phyloP scores from a whole-genome alignment of 2,329 filamentous ascomycete species.

The Curvularia hawaiiensis region DNA sequence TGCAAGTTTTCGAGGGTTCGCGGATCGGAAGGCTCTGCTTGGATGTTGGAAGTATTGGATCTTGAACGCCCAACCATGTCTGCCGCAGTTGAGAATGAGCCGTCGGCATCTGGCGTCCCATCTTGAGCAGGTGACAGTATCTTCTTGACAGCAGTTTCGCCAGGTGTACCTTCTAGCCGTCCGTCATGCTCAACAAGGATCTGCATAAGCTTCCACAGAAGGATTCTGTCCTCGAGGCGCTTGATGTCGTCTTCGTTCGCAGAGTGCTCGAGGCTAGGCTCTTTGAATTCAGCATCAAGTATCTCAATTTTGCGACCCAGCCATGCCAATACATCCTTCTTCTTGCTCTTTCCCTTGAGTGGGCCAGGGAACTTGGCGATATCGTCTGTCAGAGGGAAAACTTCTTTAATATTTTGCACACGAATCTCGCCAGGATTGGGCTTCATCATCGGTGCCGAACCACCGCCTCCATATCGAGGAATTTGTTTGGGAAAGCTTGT shows the following conservation, averaged over 20 bases:
- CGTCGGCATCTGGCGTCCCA: conserved; percentile 29
- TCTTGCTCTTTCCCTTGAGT: conserved; percentile 86
- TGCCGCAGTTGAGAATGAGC: conserved; percentile 39
- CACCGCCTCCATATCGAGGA: conserved; percentile 80
- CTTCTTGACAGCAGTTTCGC: conserved; percentile 75
- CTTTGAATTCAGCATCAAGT: conserved; percentile 63
- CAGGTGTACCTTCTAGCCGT: conserved; percentile 71
- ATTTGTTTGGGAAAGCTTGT: conserved; percentile 89
- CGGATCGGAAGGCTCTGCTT: conserved; percentile 71
- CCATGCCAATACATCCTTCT: conserved; percentile 90
- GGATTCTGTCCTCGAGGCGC: conserved; percentile 75
- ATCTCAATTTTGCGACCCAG: conserved; percentile 74
- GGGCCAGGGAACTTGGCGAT: conserved; percentile 88
- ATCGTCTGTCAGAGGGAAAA: conserved; percentile 72
- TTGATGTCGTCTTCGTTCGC: conserved; percentile 66
- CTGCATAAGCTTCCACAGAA: conserved; percentile 86
- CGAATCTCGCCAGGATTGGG: conserved; percentile 82
- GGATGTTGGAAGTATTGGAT: conserved; percentile 37
- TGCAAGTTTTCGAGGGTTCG: conserved; percentile 74
- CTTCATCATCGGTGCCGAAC: conserved; percentile 76
- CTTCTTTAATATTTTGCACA: conserved; percentile 74
- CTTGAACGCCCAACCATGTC: conserved; percentile 45
- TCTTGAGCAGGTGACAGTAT: conserved; percentile 68
- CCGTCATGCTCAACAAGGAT: conserved; percentile 89
- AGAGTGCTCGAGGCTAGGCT: conserved; percentile 56